Evolutionary conservation across 768 basidiomycete species (phyloP), one percentile per base, ranked within the genome.

Genomic region (Cubamyces lactineus): DNA sequence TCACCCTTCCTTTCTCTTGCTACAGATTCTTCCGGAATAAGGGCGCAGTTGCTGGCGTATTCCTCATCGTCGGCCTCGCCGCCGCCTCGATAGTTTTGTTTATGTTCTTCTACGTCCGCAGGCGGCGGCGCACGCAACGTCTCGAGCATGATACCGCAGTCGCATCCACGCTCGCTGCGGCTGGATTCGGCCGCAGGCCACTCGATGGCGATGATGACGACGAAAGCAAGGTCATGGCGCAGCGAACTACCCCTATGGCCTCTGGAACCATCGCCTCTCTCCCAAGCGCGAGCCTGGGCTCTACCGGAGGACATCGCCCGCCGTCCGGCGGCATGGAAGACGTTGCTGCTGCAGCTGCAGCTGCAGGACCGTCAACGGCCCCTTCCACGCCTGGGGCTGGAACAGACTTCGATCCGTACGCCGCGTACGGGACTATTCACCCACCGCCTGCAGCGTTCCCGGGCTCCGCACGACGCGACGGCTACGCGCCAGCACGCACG

Each of bases 31-130:
- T 96, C 75, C 73, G 74, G 52, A 92, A 96, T 71, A 91, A 88
- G 23, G 94, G 94, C 19, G 96, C 94, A 12, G 94, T 98, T 3
- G 89, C 89, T 1, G 96, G 92, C 47, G 91, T 94, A 8, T 98
- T 97, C 69, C 85, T 93, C 41, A 86, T 94, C 16, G 91, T 96
- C 17, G 96, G 94, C 28, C 80, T 98, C 19, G 88, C 92, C 3
- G 86, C 77, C 28, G 86, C 84, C 21, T 85, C 81, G 50, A 92
- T 85, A 57, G 69, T 86, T 42, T 78, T 92, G 50, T 91, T 85
- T 82, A 78, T 88, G 58, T 74, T 90, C 66, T 91, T 92, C 71
- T 87, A 84, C 53, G 71, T 90, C 57, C 85, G 86, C 24, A 83
- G 88, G 50, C 84, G 87, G 62, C 82, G 87, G 48, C 80, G 86